Evolutionary conservation across 2,329 filamentous ascomycete species (phyloP), one percentile per base, ranked within the genome.

Genomic region (Sarocladium strictum): DNA sequence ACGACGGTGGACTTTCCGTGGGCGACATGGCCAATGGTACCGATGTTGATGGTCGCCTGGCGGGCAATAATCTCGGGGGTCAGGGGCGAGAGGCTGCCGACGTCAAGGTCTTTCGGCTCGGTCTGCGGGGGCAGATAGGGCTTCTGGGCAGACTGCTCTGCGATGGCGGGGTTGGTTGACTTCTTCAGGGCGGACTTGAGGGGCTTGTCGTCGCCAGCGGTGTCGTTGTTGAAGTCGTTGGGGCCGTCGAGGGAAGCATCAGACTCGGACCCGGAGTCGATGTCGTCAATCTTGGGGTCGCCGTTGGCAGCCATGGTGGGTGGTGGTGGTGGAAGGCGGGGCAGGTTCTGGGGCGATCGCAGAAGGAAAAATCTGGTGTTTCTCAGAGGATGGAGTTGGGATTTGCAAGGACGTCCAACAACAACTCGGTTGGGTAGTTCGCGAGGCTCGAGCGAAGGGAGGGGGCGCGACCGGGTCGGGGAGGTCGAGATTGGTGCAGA

Each of bases 1-100:
- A 99, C 94, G 52, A 99, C 94, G 21, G 94, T 99, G 58, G 90
- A 96, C 74, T 97, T 97, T 70, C 93, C 93, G 87, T 97, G 93
- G 68, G 94, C 94, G 80, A 97, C 93, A 73, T 97, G 94, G 55
- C 93, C 93, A 72, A 99, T 97, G 58, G 94, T 97, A 61, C 93
- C 94, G 65, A 97, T 97, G 76, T 97, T 97, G 80, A 97, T 97
- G 55, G 94, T 99, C 55, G 94, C 94, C 81, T 99, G 94, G 66
- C 94, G 84, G 58, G 91, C 90, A 68, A 99, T 99, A 69, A 99
- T 97, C 72, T 97, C 93, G 62, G 92, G 91, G 15, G 93, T 95
- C 64, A 97, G 78, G 56, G 94, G 93, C 61, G 81, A 90, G 64
- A 99, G 78, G 53, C 75, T 83, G 61, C 83, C 81, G 65, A 97